Base-by-base conservation (phyloP, 345 rosid genomes). In the Syzygium aromaticum region DNA sequence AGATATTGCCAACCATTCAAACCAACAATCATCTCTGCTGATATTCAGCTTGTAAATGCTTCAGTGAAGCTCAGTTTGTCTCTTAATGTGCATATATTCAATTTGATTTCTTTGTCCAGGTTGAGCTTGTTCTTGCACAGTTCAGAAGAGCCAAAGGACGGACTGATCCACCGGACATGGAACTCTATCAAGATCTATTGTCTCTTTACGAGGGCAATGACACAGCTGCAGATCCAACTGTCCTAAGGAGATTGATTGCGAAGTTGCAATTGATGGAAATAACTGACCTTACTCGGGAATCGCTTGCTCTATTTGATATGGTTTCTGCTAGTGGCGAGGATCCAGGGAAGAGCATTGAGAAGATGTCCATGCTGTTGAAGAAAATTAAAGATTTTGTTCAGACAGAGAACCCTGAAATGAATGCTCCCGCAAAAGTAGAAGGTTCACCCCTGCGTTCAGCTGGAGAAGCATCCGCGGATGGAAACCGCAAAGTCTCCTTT, bases 91-190 rank as follows among this genome's bases (percentile, higher is more conserved):
- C 40, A 33, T 16, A 28, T 30, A 21, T 40, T 54, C 63, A 54
- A 27, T 22, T 30, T 84, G n/a, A 33, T 73, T 86, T 51, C 64
- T 86, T 5, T 90, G 82, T 94, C 56, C 88, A 98, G 99, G 97
- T 95, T 88, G 99, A 98, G 93, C 95, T 98, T 89, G 99, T 98
- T 30, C 94, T 96, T 77, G 89, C 97, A 54, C 98, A 98, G 88
- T 98, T 96, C 90, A 92, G 94, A 90, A 93, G 98, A 92, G 98
- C 99, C 61, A 95, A 95, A 92, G 98, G 96, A 89, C 95, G 97
- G 91, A 91, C 91, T 84, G 98, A 96, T 85, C 89, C 92, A 63
- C 90, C 94, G 6, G 97, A 96, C 85, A 88, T 83, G 88, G 96
- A 93, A 87, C 89, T 98, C 30, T 91, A 91, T 85, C 91, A 90